Percentiles rank a stretch among this genome's conserved stretches.
phyloP scores from a whole-genome alignment of 116 monocot species.

The Zostera marina region DNA sequence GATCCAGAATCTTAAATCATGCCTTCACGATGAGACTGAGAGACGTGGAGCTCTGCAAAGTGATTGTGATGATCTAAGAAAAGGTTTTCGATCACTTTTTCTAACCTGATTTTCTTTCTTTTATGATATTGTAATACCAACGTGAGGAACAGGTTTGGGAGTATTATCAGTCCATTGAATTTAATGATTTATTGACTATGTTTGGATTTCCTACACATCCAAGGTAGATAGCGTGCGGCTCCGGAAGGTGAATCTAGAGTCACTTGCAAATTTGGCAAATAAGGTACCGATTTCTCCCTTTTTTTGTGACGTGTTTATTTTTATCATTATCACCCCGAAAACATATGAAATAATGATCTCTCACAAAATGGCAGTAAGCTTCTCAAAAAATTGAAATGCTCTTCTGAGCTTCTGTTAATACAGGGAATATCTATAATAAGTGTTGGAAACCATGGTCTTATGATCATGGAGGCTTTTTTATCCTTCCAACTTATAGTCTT shows the following conservation, averaged over 20 bases:
- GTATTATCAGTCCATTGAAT: not conserved
- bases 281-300: conserved; percentile 3
- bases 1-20: conserved; percentile 23
- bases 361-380: not conserved
- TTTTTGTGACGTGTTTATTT: not conserved
- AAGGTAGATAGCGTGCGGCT: conserved; percentile 16
- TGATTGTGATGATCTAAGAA: conserved; percentile 28
- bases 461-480: too few relatives aligned
- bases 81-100: conserved; percentile 11
- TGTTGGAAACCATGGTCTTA: too few relatives aligned
- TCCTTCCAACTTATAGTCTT: too few relatives aligned
- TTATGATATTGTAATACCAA: not conserved
- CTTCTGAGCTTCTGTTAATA: too few relatives aligned
- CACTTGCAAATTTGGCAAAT: conserved; percentile 6
- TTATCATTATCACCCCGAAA: not conserved
- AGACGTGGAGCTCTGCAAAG: conserved; percentile 32
- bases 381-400: not conserved
- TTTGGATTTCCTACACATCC: not conserved
- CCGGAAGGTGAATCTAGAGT: conserved; percentile 10
- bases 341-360: not conserved
- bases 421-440: too few relatives aligned
- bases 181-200: not conserved
- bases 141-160: not conserved
- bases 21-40: conserved; percentile 14
- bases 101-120: not conserved